Evolutionary conservation across 2,329 filamentous ascomycete genomes (phyloP).

Genomic region (Pseudopithomyces chartarum): DNA sequence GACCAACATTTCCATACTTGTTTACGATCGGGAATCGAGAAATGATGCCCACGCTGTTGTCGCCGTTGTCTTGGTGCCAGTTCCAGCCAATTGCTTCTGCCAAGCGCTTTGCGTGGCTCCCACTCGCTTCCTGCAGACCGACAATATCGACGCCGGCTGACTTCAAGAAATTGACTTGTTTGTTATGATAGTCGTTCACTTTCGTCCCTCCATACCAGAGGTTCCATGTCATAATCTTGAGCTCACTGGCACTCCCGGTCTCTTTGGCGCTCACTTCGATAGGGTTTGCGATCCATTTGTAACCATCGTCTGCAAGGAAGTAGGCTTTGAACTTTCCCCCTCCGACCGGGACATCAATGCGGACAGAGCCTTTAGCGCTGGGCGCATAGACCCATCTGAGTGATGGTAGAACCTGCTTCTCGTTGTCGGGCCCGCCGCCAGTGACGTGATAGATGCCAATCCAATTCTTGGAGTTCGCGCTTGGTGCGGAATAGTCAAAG

Average conservation of each 20-base stretch:
- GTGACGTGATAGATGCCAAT: slow-evolving; percentile 14
- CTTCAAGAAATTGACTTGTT: slow-evolving; percentile 12
- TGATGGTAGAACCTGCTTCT: slow-evolving; percentile 7
- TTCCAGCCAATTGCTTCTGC: slow-evolving; percentile 16
- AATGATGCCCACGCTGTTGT: slow-evolving; percentile 13
- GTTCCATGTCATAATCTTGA: slow-evolving; percentile 11
- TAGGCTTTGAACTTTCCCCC: slow-evolving; percentile 14
- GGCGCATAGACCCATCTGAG: slow-evolving; percentile 11
- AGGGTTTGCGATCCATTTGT: slow-evolving; percentile 13
- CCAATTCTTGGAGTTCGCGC: slow-evolving; percentile 12
- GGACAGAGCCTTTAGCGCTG: slow-evolving; percentile 1
- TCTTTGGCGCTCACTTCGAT: slow-evolving; percentile 8
- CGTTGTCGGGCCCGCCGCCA: slow-evolving; percentile 5
- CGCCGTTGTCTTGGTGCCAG: slow-evolving; percentile 7
- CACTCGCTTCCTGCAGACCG: slow-evolving; percentile 14
- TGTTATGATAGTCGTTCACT: slow-evolving; percentile 13
- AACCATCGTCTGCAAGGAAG: slow-evolving; percentile 13
- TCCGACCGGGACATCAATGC: slow-evolving; percentile 6
- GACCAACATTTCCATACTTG: slow-evolving; percentile 5
- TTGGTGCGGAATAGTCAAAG: slow-evolving; percentile 10
- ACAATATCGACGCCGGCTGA: slow-evolving; percentile 9
- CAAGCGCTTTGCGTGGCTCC: slow-evolving; percentile 11
- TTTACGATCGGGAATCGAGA: slow-evolving; percentile 13
- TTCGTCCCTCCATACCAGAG: slow-evolving; percentile 14
- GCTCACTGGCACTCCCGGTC: slow-evolving; percentile 1